Evolutionary conservation across 495 filamentous ascomycete species (phyloP).

Genomic region (Neurospora sp.): DNA sequence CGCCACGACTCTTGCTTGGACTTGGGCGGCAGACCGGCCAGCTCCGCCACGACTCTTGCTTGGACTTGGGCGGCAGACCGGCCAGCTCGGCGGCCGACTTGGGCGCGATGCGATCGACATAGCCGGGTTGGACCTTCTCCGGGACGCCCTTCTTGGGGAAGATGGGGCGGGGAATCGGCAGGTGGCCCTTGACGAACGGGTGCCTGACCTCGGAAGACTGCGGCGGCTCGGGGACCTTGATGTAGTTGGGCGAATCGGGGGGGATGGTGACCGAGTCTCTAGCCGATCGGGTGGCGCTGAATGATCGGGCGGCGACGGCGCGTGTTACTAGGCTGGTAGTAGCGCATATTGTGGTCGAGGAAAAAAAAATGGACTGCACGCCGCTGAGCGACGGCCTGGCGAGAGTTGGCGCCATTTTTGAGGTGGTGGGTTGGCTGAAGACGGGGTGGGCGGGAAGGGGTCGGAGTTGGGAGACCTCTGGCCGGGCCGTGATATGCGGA

Average conservation of each 20-base stretch:
- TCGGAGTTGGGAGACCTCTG: background rate
- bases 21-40: no score
- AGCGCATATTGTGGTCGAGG: constrained; percentile 50
- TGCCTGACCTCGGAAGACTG: constrained; percentile 28
- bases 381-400: constrained; percentile 12
- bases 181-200: constrained; percentile 28
- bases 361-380: constrained; percentile 14
- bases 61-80: constrained; percentile 15
- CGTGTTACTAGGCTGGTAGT: constrained; percentile 33
- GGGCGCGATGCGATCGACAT: constrained; percentile 19
- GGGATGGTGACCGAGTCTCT: constrained; percentile 16
- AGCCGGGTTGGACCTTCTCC: constrained; percentile 19
- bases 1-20: no score
- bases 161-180: constrained; percentile 34
- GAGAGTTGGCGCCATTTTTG: constrained; percentile 10
- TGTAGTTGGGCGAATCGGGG: constrained; percentile 37
- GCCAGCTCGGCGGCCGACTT: constrained; percentile 15
- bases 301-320: constrained; percentile 6
- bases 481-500: background rate
- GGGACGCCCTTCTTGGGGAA: constrained; percentile 28
- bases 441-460: constrained; percentile 1
- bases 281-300: constrained; percentile 5
- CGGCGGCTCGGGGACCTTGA: constrained; percentile 34
- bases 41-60: constrained; percentile 24
- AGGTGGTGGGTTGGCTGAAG: constrained; percentile 5